A percentile compares a stretch with the other conserved stretches of the same genome.
Evolutionary conservation across 306 rosid genomes (phyloP).

Genomic region (Cyamopsis tetragonoloba): DNA sequence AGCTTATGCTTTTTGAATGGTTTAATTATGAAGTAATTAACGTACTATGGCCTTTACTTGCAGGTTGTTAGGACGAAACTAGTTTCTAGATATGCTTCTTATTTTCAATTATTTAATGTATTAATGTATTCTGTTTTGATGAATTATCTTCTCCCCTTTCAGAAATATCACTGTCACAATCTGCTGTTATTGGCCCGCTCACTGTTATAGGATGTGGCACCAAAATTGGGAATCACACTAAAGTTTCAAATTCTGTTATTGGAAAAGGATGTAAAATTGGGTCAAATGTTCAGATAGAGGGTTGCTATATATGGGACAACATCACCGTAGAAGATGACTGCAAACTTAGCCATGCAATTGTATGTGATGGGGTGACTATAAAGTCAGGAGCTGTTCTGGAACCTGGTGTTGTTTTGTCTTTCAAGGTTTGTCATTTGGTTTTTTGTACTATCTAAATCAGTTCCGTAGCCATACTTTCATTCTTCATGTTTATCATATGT

Average conservation of each 20-base stretch:
- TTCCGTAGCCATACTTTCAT: slow-evolving; percentile 14
- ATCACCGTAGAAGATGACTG: slow-evolving; percentile 91
- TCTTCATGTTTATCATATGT: slow-evolving; percentile 7
- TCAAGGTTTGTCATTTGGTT: slow-evolving; percentile 60
- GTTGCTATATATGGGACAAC: slow-evolving; percentile 85
- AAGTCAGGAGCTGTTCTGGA: slow-evolving; percentile 74
- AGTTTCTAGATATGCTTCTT: background rate
- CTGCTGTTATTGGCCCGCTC: slow-evolving; percentile 79
- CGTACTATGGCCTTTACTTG: background rate
- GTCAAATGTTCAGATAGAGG: slow-evolving; percentile 75
- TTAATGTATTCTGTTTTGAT: slow-evolving; percentile 22
- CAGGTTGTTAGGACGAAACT: slow-evolving; percentile 4
- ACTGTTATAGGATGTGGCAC: slow-evolving; percentile 86
- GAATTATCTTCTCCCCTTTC: slow-evolving; percentile 29
- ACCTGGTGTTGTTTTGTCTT: slow-evolving; percentile 88
- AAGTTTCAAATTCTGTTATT: slow-evolving; percentile 71
- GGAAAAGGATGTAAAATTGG: slow-evolving; percentile 88
- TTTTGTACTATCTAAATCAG: background rate
- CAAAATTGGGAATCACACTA: slow-evolving; percentile 63
- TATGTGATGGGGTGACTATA: slow-evolving; percentile 81
- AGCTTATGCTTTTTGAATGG: background rate
- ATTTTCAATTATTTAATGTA: background rate
- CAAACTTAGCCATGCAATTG: slow-evolving; percentile 73
- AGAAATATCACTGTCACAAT: slow-evolving; percentile 75
- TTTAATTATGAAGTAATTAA: slow-evolving; percentile 12